A percentile compares a stretch with the other conserved stretches of the same genome.
phyloP scores from a whole-genome alignment of 202 grass and related monocot species.

The Zizania palustris region DNA sequence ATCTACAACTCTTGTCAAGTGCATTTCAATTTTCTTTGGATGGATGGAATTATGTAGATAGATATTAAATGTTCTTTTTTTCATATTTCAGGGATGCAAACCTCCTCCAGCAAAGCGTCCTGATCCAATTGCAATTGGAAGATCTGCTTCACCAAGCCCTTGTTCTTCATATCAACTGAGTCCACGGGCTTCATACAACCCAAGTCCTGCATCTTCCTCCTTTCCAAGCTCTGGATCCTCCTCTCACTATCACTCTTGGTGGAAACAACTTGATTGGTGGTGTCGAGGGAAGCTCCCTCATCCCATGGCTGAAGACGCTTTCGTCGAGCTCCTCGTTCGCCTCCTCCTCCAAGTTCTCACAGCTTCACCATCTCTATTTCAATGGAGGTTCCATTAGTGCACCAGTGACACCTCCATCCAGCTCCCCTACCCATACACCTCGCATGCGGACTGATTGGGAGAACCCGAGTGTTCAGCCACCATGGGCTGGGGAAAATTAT shows the following conservation, averaged over 20 bases:
- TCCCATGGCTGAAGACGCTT: constrained; percentile 82
- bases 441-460: constrained; percentile 57
- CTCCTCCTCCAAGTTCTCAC: constrained; percentile 60
- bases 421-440: constrained; percentile 69
- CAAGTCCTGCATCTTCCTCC: constrained; percentile 66
- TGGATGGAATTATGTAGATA: not conserved
- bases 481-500: constrained; percentile 58
- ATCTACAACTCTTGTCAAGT: not conserved
- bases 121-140: constrained; percentile 48
- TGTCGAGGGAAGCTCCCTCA: constrained; percentile 61
- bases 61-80: constrained; percentile 18
- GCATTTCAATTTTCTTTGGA: constrained; percentile 15
- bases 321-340: constrained; percentile 51
- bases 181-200: constrained; percentile 72
- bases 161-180: constrained; percentile 89
- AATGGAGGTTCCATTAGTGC: constrained; percentile 84
- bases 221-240: constrained; percentile 80
- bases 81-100: constrained; percentile 69
- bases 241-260: constrained; percentile 58
- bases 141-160: constrained; percentile 68
- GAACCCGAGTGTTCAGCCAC: constrained; percentile 48
- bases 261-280: constrained; percentile 60
- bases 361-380: constrained; percentile 63
- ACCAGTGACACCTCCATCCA: constrained; percentile 84
- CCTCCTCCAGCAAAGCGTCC: constrained; percentile 48